Conservation (phyloP, 192 early-diverging fungal genomes). For the Backusella sp. region DNA sequence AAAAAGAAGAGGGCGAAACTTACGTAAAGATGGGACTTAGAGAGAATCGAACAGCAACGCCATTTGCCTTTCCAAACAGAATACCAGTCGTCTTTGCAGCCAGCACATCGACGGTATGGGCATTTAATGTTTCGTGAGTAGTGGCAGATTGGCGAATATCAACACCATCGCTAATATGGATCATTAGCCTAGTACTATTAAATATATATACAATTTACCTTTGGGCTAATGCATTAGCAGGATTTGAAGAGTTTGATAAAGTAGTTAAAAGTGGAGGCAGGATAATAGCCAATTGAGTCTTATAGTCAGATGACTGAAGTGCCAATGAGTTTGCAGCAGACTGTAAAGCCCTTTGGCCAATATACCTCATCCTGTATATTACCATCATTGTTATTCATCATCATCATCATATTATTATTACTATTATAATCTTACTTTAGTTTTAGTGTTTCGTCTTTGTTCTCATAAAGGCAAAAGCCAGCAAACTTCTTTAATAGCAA, state of each 20-base stretch:
- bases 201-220: not conserved
- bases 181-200: not conserved
- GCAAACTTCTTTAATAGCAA: slow-evolving; percentile 60
- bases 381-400: not conserved
- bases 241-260: slow-evolving; percentile 6
- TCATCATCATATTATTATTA: not conserved
- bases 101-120: slow-evolving; percentile 4
- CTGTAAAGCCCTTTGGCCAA: slow-evolving; percentile 65
- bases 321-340: slow-evolving; percentile 59
- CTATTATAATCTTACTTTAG: slow-evolving; percentile 19
- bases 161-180: not conserved
- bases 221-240: slow-evolving; percentile 11
- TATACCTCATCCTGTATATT: slow-evolving; percentile 29
- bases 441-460: slow-evolving; percentile 16
- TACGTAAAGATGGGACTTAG: slow-evolving; percentile 25
- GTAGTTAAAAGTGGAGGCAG: slow-evolving; percentile 46
- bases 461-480: slow-evolving; percentile 34
- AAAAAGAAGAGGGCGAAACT: not conserved
- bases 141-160: slow-evolving; percentile 14
- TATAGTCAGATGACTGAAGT: slow-evolving; percentile 55
- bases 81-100: slow-evolving; percentile 10
- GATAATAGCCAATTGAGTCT: slow-evolving; percentile 58
- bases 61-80: slow-evolving; percentile 17
- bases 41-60: slow-evolving; percentile 14
- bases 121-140: slow-evolving; percentile 10